phyloP scores from a whole-genome alignment of 1,139 yeast species.

The Yamadazyma oceani region DNA sequence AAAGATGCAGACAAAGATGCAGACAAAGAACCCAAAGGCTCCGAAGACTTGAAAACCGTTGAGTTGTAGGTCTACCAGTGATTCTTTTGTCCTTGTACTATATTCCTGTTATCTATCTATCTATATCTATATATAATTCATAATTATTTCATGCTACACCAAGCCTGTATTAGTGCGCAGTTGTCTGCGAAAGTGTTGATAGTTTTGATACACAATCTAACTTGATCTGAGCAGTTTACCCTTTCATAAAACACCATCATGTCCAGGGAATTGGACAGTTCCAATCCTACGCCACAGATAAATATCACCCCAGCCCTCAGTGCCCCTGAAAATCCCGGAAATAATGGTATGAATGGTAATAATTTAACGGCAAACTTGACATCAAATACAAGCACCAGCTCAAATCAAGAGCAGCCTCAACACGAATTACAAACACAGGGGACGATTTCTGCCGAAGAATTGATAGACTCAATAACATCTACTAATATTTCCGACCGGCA shows the following conservation, averaged over 20 bases:
- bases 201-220: too few species aligned
- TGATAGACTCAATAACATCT: constrained; percentile 33
- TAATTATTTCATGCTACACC: too few species aligned
- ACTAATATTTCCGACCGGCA: constrained; percentile 18
- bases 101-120: neutral
- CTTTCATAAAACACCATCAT: neutral
- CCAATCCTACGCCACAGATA: neutral
- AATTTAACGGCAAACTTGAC: neutral
- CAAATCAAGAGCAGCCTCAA: constrained; percentile 14
- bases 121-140: too few species aligned
- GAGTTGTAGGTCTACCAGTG: neutral
- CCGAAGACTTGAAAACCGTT: neutral
- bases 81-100: neutral
- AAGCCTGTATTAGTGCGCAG: too few species aligned
- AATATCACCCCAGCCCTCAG: neutral
- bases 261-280: neutral
- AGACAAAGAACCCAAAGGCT: too few species aligned
- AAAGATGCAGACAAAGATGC: constrained; percentile 4
- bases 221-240: too few species aligned
- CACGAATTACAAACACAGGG: constrained; percentile 37
- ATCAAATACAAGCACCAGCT: neutral
- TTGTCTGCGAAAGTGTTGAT: too few species aligned
- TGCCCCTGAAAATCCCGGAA: neutral
- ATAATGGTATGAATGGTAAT: too few species aligned
- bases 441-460: constrained; percentile 34